phyloP scores from a whole-genome alignment of 1,139 yeast species.

The Taiozyma sp. region DNA sequence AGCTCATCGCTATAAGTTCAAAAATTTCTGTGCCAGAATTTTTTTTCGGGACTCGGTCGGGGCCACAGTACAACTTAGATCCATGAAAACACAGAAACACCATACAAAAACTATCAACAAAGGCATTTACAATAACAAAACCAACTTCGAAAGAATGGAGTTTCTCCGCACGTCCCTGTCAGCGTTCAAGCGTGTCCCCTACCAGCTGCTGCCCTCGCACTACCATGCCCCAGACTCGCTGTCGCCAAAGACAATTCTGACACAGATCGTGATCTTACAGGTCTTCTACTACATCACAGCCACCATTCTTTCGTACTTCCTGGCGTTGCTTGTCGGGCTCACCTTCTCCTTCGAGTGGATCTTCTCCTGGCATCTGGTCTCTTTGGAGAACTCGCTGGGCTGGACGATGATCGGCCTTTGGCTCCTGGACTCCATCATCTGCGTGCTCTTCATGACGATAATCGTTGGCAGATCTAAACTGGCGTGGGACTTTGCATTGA shows the following conservation, averaged over 20 bases:
- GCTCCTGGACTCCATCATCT: constrained; percentile 71
- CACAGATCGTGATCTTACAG: constrained; percentile 61
- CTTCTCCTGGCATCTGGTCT: constrained; percentile 76
- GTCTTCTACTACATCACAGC: constrained; percentile 64
- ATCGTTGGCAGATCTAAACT: constrained; percentile 89
- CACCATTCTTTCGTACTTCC: constrained; percentile 45
- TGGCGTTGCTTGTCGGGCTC: constrained; percentile 57
- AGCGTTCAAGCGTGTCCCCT: neutral
- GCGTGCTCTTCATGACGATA: constrained; percentile 77
- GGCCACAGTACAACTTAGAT: neutral
- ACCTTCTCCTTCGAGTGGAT: constrained; percentile 61
- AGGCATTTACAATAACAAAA: neutral
- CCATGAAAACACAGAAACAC: neutral
- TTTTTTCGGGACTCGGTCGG: neutral
- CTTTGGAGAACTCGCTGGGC: constrained; percentile 77
- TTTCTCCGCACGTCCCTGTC: neutral
- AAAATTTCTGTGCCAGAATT: neutral
- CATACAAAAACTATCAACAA: neutral
- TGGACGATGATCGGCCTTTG: constrained; percentile 66
- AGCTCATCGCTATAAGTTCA: constrained; percentile 6
- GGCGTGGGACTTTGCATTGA: constrained; percentile 94
- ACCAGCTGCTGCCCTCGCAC: neutral
- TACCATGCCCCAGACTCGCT: constrained; percentile 13
- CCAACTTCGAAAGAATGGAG: neutral
- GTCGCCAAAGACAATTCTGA: constrained; percentile 36